These are phyloP conservation scores for Monoraphidium neglectum DNA, from an alignment of 139 green algal species.

Conservation along the genomic window DNA sequence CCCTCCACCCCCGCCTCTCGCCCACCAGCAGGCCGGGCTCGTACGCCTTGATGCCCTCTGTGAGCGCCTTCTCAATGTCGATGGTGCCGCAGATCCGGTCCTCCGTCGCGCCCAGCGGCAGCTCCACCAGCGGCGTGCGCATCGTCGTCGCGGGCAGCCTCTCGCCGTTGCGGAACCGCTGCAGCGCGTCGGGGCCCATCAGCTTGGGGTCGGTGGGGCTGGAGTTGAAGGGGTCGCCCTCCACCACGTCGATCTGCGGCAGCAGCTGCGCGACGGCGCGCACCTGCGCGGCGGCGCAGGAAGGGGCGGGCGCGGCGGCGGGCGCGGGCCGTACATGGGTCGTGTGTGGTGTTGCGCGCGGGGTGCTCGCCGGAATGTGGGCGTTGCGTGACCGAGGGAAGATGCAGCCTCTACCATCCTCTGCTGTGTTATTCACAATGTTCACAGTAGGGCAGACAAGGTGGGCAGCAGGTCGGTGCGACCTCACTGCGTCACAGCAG, in stretches of 20 bases:
- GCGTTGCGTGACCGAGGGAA: no score
- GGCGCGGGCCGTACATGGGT: no score
- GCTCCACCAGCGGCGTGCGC: slow-evolving; percentile 75
- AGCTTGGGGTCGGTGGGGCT: slow-evolving; percentile 78
- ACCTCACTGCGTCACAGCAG: no score
- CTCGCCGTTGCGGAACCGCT: slow-evolving; percentile 51
- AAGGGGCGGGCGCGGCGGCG: no score
- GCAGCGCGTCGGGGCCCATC: slow-evolving; percentile 77
- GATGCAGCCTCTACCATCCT: no score
- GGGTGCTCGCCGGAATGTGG: no score
- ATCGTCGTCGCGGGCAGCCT: slow-evolving; percentile 47
- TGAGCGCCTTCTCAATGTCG: slow-evolving; percentile 85
- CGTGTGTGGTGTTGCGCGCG: no score
- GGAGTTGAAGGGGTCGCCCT: slow-evolving; percentile 84
- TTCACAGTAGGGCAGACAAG: no score
- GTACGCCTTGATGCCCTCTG: slow-evolving; percentile 73
- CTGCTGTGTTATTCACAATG: no score
- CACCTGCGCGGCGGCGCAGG: slow-evolving; percentile 60
- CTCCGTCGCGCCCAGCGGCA: slow-evolving; percentile 86
- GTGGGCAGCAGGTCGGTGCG: no score
- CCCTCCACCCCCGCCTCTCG: not conserved
- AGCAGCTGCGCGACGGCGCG: slow-evolving; percentile 82
- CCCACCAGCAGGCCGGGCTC: slow-evolving; percentile 78
- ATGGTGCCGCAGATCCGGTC: slow-evolving; percentile 89
- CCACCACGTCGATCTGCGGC: slow-evolving; percentile 79